Conservation (phyloP, 495 filamentous ascomycete species). For the Penicillium antarcticum region DNA sequence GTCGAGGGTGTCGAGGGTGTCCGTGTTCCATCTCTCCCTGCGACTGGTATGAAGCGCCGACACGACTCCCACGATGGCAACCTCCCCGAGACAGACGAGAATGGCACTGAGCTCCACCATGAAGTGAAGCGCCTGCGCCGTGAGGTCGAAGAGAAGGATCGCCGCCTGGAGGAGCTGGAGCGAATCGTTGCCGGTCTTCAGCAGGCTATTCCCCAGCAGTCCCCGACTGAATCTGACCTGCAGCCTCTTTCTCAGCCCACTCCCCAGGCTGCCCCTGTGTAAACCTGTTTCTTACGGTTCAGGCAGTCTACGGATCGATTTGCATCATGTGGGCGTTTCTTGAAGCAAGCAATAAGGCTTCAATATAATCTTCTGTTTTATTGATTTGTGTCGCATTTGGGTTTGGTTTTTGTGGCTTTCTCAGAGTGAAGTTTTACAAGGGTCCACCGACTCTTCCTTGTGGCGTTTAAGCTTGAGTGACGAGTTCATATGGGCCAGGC, state of each 20-base stretch:
- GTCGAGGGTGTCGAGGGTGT: constrained; percentile 3
- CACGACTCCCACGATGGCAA: constrained; percentile 41
- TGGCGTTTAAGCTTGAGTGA: constrained; percentile 24
- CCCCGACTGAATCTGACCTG: constrained; percentile 13
- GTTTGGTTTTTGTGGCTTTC: constrained; percentile 3
- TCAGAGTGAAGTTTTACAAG: not conserved
- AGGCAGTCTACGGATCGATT: constrained; percentile 1
- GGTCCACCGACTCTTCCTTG: constrained; percentile 1
- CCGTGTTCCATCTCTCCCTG: constrained; percentile 22
- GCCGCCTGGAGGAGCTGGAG: constrained; percentile 43
- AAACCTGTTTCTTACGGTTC: not conserved
- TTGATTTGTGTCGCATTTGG: constrained; percentile 16
- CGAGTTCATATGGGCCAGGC: constrained; percentile 15
- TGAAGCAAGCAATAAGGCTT: constrained; percentile 5
- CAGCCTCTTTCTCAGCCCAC: constrained; percentile 13
- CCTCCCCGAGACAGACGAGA: constrained; percentile 34
- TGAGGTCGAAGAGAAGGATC: constrained; percentile 54
- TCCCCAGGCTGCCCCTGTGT: constrained; percentile 20
- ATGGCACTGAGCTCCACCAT: constrained; percentile 48
- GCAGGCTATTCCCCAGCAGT: constrained; percentile 37
- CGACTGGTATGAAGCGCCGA: constrained; percentile 38
- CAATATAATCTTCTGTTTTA: not conserved
- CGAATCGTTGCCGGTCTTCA: constrained; percentile 42
- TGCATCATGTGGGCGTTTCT: constrained; percentile 21
- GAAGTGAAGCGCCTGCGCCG: constrained; percentile 55